These are phyloP conservation scores for Coemansia sp. DNA, from an alignment of 192 early-diverging fungal species.

Conservation along the genomic window DNA sequence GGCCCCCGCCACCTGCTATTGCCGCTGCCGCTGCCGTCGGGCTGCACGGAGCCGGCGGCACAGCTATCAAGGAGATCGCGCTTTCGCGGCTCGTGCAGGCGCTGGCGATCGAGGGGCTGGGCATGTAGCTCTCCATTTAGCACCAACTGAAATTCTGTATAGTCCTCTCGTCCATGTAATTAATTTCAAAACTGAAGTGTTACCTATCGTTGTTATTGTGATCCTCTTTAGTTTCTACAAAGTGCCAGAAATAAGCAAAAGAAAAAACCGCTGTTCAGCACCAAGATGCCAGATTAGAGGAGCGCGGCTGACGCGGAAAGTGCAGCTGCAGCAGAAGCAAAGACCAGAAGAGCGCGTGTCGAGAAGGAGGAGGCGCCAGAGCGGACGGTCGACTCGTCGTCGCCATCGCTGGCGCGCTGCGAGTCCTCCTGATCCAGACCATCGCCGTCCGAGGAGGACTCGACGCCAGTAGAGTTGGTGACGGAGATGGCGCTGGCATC, in stretches of 20 bases:
- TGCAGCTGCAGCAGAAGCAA: no score
- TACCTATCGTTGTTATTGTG: no score
- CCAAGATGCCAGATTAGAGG: no score
- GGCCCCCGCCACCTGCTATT: no score
- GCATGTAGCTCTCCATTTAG: constrained; percentile 17
- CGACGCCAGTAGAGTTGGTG: constrained; percentile 16
- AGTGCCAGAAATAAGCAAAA: no score
- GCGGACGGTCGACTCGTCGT: neutral
- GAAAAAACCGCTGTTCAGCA: no score
- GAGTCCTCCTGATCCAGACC: no score
- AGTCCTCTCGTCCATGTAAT: no score
- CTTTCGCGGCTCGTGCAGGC: constrained; percentile 43
- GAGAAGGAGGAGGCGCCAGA: neutral
- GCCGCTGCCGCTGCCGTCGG: neutral
- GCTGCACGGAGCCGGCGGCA: neutral
- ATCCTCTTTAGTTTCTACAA: no score
- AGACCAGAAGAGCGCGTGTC: neutral
- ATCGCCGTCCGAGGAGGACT: neutral
- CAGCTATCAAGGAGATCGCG: constrained; percentile 28
- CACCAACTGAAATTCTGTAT: no score
- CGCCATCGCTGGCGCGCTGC: neutral
- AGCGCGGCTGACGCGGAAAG: no score
- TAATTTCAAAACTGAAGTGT: no score
- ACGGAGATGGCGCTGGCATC: constrained; percentile 16
- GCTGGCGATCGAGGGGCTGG: constrained; percentile 49